A percentile compares a stretch with the other conserved stretches of the same genome.
Evolutionary conservation across 192 early-diverging fungal genomes (phyloP).

Genomic region (Coemansia sp.): DNA sequence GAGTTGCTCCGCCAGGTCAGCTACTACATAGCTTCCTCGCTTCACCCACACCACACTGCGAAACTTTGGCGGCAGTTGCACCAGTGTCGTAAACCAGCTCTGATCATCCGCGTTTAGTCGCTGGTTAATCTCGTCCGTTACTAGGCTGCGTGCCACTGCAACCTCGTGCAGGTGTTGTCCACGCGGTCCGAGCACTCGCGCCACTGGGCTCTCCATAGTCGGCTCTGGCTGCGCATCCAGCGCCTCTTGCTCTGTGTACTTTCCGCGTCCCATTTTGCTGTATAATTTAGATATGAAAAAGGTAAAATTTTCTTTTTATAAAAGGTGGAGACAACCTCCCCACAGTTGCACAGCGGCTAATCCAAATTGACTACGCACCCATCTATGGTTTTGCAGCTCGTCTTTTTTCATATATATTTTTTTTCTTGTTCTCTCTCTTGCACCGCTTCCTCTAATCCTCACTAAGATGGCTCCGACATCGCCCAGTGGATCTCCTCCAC

Average conservation of each 20-base stretch:
- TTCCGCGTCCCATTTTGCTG: conserved; percentile 44
- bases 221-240: conserved; percentile 41
- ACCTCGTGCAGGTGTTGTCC: conserved; percentile 77
- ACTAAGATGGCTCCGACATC: neutral
- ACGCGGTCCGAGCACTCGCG: conserved; percentile 63
- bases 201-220: conserved; percentile 47
- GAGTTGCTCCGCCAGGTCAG: conserved; percentile 60
- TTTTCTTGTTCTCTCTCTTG: neutral
- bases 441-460: no score
- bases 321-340: no score
- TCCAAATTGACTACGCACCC: no score
- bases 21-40: conserved; percentile 65
- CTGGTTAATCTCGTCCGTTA: conserved; percentile 30
- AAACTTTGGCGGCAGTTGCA: conserved; percentile 73
- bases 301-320: neutral
- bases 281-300: neutral
- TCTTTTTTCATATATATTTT: no score
- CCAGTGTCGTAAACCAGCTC: conserved; percentile 60
- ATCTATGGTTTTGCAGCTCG: no score
- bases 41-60: conserved; percentile 84
- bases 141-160: conserved; percentile 48
- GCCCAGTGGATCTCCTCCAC: conserved; percentile 7
- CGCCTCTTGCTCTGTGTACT: conserved; percentile 49
- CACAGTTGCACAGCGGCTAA: no score
- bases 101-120: conserved; percentile 46